These are phyloP conservation scores for Nigrograna mackinnonii DNA, from an alignment of 2,329 filamentous ascomycete genomes.

Conservation along the genomic window DNA sequence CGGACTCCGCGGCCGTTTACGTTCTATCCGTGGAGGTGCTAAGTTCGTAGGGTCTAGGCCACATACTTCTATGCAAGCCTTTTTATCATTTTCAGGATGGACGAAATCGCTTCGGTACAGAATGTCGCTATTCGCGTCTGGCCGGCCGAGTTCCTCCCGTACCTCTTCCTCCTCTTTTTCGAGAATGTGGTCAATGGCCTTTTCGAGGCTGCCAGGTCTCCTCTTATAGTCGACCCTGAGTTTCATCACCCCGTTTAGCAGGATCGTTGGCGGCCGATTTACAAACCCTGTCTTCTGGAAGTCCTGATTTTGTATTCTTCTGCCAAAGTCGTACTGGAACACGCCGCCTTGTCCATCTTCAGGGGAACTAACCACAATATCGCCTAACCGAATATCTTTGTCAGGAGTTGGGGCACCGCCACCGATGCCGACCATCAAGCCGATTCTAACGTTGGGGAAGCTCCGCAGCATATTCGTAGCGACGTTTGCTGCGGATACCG, in stretches of 20 bases:
- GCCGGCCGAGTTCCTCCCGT: conserved; percentile 1
- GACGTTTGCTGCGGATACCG: conserved; percentile 25
- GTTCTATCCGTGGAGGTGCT: neutral
- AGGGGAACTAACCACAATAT: conserved; percentile 10
- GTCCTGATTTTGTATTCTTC: neutral
- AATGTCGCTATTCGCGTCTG: neutral
- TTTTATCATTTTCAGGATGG: neutral
- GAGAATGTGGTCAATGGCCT: neutral
- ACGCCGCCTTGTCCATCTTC: neutral
- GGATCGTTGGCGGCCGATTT: conserved; percentile 1
- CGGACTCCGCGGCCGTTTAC: conserved; percentile 2
- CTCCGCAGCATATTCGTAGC: conserved; percentile 24
- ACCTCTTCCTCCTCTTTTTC: neutral
- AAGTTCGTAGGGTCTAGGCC: too few species aligned
- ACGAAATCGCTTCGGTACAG: neutral
- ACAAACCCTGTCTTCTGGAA: neutral
- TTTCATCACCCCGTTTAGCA: neutral
- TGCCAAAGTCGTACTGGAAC: conserved; percentile 1
- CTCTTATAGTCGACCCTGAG: neutral
- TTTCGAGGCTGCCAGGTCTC: neutral
- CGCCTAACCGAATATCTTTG: conserved; percentile 5
- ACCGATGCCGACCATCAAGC: conserved; percentile 47
- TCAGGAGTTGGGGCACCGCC: conserved; percentile 13
- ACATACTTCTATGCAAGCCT: neutral
- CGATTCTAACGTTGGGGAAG: conserved; percentile 35